Base-by-base conservation (phyloP, 352 stramenopile species). In the Globisporangium apiculatum region DNA sequence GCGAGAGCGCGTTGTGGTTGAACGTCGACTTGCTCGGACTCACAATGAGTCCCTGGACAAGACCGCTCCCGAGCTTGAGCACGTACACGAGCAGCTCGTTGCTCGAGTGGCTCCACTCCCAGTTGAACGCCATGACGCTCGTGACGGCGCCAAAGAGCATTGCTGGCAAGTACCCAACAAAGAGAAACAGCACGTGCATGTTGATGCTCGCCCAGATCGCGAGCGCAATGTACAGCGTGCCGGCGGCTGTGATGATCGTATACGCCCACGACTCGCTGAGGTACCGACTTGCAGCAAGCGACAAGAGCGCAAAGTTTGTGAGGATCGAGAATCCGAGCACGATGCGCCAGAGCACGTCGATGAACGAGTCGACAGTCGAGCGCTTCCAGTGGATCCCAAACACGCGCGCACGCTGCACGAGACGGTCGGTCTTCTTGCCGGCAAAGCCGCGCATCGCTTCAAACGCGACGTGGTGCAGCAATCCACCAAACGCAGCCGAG, bases 1-100 rank as follows among this genome's bases (percentile, higher is more conserved):
- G 85, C 42, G 85, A 91, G 45, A 94, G 69, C 48, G 85, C 85
- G 55, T 94, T 94, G 75, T 94, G 85, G 79, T 94, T 94, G 67
- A 94, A 94, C 61, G 83, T 81, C 67, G 86, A 71, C 63, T 87
- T 86, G 72, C 73, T 88, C 35, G 85, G 85, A 52, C 77, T 85
- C 67, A 86, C 86, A 31, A 91, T 82, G 43, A 91, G 75, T 3
- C 79, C 83, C 69, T 94, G 85, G 57, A 93, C 79, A 61, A 93
- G 72, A 9, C 81, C 85, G 42, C 82, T 79, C 49, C 75, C 67
- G 42, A 94, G 74, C 65, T 93, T 94, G 54, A 93, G 51, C 36
- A 79, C 53, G 67, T 93, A 91, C 48, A 94, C 78, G 43, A 94
- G 71, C 53, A 94, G 68, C 64, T 94, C 85, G 60, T 89, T 88